A percentile compares a stretch with the other conserved stretches of the same genome.
phyloP scores from a whole-genome alignment of 352 stramenopile species.

The Pythium chondricola region DNA sequence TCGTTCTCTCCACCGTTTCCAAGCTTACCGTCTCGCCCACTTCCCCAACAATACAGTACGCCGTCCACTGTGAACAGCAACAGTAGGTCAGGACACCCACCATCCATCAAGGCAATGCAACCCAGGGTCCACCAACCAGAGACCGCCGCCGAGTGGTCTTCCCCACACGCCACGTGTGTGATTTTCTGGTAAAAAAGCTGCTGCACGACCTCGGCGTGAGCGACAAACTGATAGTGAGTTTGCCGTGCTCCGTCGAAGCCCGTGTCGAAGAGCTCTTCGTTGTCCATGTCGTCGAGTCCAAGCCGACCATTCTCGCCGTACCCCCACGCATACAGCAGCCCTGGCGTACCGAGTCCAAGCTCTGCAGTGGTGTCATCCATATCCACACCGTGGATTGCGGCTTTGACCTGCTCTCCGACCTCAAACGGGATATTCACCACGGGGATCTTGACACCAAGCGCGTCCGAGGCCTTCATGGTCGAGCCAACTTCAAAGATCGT shows the following conservation, averaged over 20 bases:
- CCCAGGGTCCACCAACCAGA: constrained; percentile 18
- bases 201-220: constrained; percentile 35
- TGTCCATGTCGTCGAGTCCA: constrained; percentile 60
- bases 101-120: background rate
- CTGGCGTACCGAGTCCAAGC: constrained; percentile 32
- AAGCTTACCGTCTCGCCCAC: constrained; percentile 56
- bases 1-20: constrained; percentile 54
- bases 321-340: constrained; percentile 62
- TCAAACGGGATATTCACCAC: constrained; percentile 53
- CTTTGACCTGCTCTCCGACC: constrained; percentile 37
- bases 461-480: constrained; percentile 33
- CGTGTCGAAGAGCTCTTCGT: constrained; percentile 54
- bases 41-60: constrained; percentile 63
- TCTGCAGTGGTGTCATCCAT: constrained; percentile 38
- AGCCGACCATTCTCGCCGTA: constrained; percentile 60
- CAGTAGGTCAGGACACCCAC: background rate
- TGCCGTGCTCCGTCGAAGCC: constrained; percentile 62
- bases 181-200: constrained; percentile 44
- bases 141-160: constrained; percentile 60
- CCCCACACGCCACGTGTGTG: constrained; percentile 45
- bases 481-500: constrained; percentile 30
- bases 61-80: constrained; percentile 32
- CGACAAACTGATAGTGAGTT: constrained; percentile 60
- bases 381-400: constrained; percentile 30
- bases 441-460: constrained; percentile 52